Percentiles rank a stretch among this genome's conserved stretches.
Evolutionary conservation across 371 early-diverging fungal species (phyloP).

Genomic region (Nematocida sp.): DNA sequence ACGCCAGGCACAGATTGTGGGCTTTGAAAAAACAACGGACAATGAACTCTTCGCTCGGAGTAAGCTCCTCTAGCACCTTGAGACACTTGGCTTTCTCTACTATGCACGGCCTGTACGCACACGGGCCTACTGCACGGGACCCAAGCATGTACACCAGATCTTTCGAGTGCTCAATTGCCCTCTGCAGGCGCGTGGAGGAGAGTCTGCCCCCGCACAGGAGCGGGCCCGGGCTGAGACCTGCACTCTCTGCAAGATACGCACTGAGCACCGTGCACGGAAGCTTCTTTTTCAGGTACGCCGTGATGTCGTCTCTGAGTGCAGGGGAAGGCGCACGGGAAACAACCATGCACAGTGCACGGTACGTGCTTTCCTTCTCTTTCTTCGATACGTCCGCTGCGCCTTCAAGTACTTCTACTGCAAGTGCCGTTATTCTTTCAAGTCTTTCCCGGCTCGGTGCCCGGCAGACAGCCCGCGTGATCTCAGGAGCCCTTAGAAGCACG

Average conservation of each 20-base stretch:
- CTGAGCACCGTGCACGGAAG: background rate
- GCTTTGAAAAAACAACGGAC: no score
- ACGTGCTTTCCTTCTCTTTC: background rate
- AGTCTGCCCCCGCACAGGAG: no score
- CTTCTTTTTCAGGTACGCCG: slow-evolving; percentile 15
- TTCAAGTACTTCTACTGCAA: background rate
- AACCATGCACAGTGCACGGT: background rate
- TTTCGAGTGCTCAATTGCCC: no score
- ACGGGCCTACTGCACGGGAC: no score
- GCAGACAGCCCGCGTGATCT: background rate
- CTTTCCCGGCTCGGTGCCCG: background rate
- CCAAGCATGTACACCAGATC: no score
- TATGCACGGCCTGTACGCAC: no score
- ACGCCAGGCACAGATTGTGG: no score
- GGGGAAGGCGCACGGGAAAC: background rate
- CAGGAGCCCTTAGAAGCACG: slow-evolving; percentile 15
- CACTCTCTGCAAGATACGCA: background rate
- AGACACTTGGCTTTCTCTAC: no score
- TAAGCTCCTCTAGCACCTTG: no score
- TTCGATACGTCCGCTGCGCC: background rate
- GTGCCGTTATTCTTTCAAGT: slow-evolving; percentile 7
- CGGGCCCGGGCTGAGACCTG: no score
- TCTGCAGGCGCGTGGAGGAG: no score
- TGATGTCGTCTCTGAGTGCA: background rate
- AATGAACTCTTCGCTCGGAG: no score